phyloP scores from a whole-genome alignment of 108 stramenopile species.

The Ochromonas danica region DNA sequence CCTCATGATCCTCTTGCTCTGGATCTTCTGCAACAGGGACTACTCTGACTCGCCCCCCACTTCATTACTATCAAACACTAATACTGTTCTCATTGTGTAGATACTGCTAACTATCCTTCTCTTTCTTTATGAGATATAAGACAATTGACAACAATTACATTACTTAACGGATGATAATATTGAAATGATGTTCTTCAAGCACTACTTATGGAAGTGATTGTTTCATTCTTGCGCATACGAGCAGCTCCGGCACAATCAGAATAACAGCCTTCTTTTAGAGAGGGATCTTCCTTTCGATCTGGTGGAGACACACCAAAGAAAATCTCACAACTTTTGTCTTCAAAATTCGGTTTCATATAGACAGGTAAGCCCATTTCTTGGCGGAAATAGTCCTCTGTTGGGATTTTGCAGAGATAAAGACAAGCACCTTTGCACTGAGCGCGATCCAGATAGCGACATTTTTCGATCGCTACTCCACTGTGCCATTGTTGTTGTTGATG shows the following conservation, averaged over 20 bases:
- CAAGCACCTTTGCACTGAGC: slow-evolving; percentile 57
- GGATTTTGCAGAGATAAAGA: slow-evolving; percentile 55
- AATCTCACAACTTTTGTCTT: slow-evolving; percentile 50
- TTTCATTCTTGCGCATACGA: not conserved
- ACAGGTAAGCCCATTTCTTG: slow-evolving; percentile 52
- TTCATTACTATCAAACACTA: no score
- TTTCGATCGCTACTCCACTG: slow-evolving; percentile 42
- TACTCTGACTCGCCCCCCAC: not conserved
- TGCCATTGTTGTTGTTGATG: not conserved
- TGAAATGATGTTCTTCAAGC: no score
- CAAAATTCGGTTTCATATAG: slow-evolving; percentile 52
- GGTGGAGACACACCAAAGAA: slow-evolving; percentile 49
- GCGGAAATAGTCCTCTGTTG: slow-evolving; percentile 35
- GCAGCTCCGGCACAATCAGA: not conserved
- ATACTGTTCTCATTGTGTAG: no score
- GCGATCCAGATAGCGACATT: slow-evolving; percentile 51
- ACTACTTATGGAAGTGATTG: not conserved
- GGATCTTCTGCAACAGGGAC: not conserved
- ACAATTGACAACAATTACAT: no score
- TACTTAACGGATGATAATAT: no score
- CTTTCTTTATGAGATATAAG: no score
- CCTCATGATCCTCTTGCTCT: not conserved
- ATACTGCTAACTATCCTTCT: no score
- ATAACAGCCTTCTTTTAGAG: not conserved
- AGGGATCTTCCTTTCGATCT: slow-evolving; percentile 33